Evolutionary conservation across 1,139 yeast genomes (phyloP).

Genomic region (Waltiozyma sp.): DNA sequence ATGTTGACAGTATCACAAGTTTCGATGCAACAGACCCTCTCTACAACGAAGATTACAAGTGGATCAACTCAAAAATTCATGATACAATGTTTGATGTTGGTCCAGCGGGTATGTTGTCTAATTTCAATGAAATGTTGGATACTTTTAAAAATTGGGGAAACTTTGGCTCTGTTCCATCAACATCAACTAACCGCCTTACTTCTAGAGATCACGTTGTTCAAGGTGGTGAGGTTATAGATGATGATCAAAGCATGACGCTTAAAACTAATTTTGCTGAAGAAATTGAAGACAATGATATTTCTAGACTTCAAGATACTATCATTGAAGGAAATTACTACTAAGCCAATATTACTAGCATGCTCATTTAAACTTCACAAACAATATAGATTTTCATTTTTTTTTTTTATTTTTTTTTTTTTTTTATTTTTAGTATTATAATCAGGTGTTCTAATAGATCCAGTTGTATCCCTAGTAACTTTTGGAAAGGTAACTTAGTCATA

Average conservation of each 20-base stretch:
- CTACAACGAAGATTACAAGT: constrained; percentile 22
- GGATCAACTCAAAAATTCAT: constrained; percentile 39
- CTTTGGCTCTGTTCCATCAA: not conserved
- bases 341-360: no score
- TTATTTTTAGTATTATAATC: no score
- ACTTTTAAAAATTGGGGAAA: constrained; percentile 17
- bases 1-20: not conserved
- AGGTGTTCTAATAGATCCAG: no score
- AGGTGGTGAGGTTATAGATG: constrained; percentile 1
- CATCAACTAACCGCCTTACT: not conserved
- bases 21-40: not conserved
- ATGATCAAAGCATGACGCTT: not conserved
- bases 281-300: not conserved
- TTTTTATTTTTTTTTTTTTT: no score
- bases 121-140: constrained; percentile 40
- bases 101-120: constrained; percentile 58
- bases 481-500: no score
- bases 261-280: not conserved
- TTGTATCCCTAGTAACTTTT: no score
- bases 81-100: constrained; percentile 56
- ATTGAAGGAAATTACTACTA: not conserved
- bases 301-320: not conserved
- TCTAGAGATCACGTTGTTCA: not conserved
- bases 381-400: no score
- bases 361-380: no score